These are phyloP conservation scores for Domatiomyces catenatus DNA, from an alignment of 2,329 filamentous ascomycete species.

Conservation along the genomic window DNA sequence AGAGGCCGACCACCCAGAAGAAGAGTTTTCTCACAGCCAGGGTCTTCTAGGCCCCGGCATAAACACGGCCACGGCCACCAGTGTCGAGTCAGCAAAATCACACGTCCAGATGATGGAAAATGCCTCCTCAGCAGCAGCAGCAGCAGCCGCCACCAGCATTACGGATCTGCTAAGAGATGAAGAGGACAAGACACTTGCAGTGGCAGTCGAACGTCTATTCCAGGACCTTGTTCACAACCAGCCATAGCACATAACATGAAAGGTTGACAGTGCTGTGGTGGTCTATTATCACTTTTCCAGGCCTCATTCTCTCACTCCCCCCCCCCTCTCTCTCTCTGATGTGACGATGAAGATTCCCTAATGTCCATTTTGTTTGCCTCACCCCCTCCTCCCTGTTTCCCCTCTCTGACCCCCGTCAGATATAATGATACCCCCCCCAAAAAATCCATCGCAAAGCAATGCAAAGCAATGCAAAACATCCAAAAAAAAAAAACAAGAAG, in stretches of 20 bases:
- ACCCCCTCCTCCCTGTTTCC: too few species aligned
- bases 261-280: not conserved
- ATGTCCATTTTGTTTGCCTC: too few species aligned
- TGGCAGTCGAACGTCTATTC: not conserved
- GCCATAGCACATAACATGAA: not conserved
- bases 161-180: not conserved
- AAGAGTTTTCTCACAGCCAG: slow-evolving; percentile 6
- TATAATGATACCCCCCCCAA: too few species aligned
- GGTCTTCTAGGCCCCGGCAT: slow-evolving; percentile 14
- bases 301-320: too few species aligned
- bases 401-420: too few species aligned
- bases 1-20: slow-evolving; percentile 2
- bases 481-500: too few species aligned
- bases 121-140: too few species aligned
- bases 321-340: too few species aligned
- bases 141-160: not conserved
- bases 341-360: not conserved
- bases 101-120: not conserved
- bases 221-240: not conserved
- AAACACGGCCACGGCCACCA: slow-evolving; percentile 2
- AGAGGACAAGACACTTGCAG: not conserved
- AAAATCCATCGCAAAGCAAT: too few species aligned
- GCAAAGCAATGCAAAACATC: too few species aligned
- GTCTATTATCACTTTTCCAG: not conserved
- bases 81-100: not conserved